Percentiles rank a stretch among this genome's conserved stretches.
These are phyloP conservation scores for Pholiota microspora DNA, from an alignment of 768 basidiomycete species.

Conservation along the genomic window DNA sequence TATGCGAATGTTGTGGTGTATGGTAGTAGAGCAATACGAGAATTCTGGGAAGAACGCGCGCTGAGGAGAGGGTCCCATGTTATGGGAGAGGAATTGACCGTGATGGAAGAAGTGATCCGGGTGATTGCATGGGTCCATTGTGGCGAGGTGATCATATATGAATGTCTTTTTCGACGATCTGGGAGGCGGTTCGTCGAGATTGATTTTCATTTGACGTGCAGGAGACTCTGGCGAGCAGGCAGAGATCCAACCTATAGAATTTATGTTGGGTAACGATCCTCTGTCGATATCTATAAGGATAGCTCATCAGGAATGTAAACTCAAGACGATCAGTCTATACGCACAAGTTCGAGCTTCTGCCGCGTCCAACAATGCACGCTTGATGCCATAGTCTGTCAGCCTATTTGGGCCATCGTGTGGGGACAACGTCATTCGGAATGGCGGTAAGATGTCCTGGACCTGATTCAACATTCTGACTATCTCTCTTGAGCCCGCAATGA, in stretches of 20 bases:
- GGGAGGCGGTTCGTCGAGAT: slow-evolving; percentile 33
- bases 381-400: slow-evolving; percentile 32
- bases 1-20: slow-evolving; percentile 58
- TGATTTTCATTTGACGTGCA: slow-evolving; percentile 31
- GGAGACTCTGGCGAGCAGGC: slow-evolving; percentile 38
- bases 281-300: slow-evolving; percentile 24
- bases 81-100: slow-evolving; percentile 50
- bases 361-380: slow-evolving; percentile 26
- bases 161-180: slow-evolving; percentile 38
- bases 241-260: slow-evolving; percentile 34
- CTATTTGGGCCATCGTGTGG: slow-evolving; percentile 44
- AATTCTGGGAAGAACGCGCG: slow-evolving; percentile 47
- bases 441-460: slow-evolving; percentile 39
- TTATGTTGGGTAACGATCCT: slow-evolving; percentile 31
- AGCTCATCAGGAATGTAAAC: background rate
- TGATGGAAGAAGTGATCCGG: slow-evolving; percentile 44
- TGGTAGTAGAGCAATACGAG: slow-evolving; percentile 43
- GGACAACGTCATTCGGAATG: slow-evolving; percentile 44
- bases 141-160: slow-evolving; percentile 43
- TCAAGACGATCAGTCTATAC: slow-evolving; percentile 11
- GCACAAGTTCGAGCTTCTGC: slow-evolving; percentile 25
- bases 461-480: slow-evolving; percentile 36
- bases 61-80: slow-evolving; percentile 44
- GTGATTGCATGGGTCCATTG: slow-evolving; percentile 53
- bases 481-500: slow-evolving; percentile 28